Conservation (phyloP, 108 stramenopile genomes). For the Cylindrotheca closterium region DNA sequence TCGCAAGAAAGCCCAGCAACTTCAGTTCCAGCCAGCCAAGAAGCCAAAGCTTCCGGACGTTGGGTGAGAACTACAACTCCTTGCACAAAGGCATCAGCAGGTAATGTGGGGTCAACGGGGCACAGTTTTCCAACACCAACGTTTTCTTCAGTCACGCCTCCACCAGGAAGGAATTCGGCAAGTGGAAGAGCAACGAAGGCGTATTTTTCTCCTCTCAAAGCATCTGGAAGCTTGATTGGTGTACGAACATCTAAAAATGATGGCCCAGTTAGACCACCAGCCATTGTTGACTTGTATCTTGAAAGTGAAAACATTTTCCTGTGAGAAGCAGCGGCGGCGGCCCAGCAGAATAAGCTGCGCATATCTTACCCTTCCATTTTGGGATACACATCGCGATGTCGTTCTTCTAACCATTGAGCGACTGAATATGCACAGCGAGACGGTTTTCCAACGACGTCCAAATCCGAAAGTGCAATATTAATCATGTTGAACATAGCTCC, state of each 20-base stretch:
- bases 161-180: conserved; percentile 86
- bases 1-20: conserved; percentile 82
- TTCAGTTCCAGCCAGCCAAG: conserved; percentile 94
- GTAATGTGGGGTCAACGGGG: conserved; percentile 42
- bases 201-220: conserved; percentile 94
- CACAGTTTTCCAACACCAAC: conserved; percentile 85
- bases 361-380: conserved; percentile 86
- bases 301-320: neutral
- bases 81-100: conserved; percentile 90
- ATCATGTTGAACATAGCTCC: conserved; percentile 99
- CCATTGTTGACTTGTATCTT: conserved; percentile 69
- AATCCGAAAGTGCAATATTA: conserved; percentile 79
- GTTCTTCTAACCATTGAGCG: conserved; percentile 90
- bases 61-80: conserved; percentile 89
- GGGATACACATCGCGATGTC: conserved; percentile 83
- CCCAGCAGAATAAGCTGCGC: too few species aligned
- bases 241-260: conserved; percentile 83
- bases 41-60: conserved; percentile 84
- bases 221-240: conserved; percentile 92
- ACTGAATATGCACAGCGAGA: conserved; percentile 90
- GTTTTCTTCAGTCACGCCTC: conserved; percentile 68
- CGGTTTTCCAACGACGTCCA: conserved; percentile 81
- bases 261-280: conserved; percentile 45
- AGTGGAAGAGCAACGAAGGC: conserved; percentile 92
- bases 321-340: too few species aligned